Conservation (phyloP, 1,139 yeast species). For the Pichia sp. region DNA sequence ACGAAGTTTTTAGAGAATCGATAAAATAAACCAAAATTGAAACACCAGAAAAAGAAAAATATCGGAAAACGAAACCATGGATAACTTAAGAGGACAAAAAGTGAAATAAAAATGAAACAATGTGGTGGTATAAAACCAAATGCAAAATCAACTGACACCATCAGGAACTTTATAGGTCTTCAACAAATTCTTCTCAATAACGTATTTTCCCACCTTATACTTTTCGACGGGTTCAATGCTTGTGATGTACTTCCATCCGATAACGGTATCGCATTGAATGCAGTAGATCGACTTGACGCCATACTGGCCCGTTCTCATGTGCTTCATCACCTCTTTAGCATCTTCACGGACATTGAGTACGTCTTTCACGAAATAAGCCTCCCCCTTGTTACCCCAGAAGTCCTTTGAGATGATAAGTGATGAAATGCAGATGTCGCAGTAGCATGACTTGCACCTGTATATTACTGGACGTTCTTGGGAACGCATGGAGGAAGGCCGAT, state of each 20-base stretch:
- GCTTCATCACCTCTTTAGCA: slow-evolving; percentile 30
- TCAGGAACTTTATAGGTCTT: slow-evolving; percentile 8
- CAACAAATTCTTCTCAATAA: slow-evolving; percentile 48
- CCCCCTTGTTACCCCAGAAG: slow-evolving; percentile 49
- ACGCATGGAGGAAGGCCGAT: not conserved
- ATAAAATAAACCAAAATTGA: not conserved
- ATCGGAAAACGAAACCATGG: not conserved
- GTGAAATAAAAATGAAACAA: not conserved
- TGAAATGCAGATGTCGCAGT: slow-evolving; percentile 49
- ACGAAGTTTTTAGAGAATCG: not conserved
- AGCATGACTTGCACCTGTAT: slow-evolving; percentile 49
- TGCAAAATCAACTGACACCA: not conserved
- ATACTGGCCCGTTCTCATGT: slow-evolving; percentile 71
- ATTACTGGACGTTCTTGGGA: slow-evolving; percentile 20
- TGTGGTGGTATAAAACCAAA: not conserved
- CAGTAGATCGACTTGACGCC: slow-evolving; percentile 62
- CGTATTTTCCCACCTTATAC: slow-evolving; percentile 77
- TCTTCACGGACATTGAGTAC: slow-evolving; percentile 43
- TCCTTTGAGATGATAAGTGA: slow-evolving; percentile 46
- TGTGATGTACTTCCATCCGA: slow-evolving; percentile 79
- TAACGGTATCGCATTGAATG: slow-evolving; percentile 53
- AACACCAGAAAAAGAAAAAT: not conserved
- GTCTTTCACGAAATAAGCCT: slow-evolving; percentile 48
- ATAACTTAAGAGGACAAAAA: not conserved
- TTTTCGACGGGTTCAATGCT: slow-evolving; percentile 52